A percentile compares a stretch with the other conserved stretches of the same genome.
phyloP scores from a whole-genome alignment of 2,329 filamentous ascomycete species.

The Bipolaris sorokiniana region DNA sequence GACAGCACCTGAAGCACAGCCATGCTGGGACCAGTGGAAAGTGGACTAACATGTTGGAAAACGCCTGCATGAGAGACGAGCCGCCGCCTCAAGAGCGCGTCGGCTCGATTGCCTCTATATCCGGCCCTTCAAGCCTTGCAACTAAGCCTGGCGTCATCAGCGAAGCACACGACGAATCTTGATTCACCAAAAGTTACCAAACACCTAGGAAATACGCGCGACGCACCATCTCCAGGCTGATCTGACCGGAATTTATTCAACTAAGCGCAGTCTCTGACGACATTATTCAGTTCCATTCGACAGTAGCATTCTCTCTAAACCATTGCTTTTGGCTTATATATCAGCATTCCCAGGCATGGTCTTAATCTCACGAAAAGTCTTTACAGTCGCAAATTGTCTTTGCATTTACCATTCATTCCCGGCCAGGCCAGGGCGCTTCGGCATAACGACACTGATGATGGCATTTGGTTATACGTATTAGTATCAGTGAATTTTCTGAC shows the following conservation, averaged over 20 bases:
- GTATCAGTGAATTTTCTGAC: conserved; percentile 4
- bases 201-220: conserved; percentile 3
- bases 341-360: conserved; percentile 5
- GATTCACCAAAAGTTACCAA: conserved; percentile 14
- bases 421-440: conserved; percentile 9
- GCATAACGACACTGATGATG: conserved; percentile 25
- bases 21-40: conserved; percentile 95
- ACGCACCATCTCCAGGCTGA: conserved; percentile 1
- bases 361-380: conserved; percentile 21
- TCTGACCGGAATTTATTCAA: conserved; percentile 5
- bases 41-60: conserved; percentile 98
- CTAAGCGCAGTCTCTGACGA: conserved; percentile 4
- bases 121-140: conserved; percentile 38
- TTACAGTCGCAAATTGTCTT: conserved; percentile 14
- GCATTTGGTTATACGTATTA: conserved; percentile 12
- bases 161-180: conserved; percentile 50
- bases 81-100: conserved; percentile 59
- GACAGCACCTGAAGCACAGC: conserved; percentile 97
- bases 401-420: conserved; percentile 10
- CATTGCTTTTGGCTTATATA: conserved; percentile 3
- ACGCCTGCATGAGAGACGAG: conserved; percentile 94
- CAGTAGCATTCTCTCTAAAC: conserved; percentile 5
- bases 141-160: conserved; percentile 47
- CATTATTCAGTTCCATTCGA: conserved; percentile 1
- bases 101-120: conserved; percentile 41